A percentile compares a stretch with the other conserved stretches of the same genome.
Evolutionary conservation across 78 protist species (phyloP).

Genomic region (Chrysochromulina tobinii): DNA sequence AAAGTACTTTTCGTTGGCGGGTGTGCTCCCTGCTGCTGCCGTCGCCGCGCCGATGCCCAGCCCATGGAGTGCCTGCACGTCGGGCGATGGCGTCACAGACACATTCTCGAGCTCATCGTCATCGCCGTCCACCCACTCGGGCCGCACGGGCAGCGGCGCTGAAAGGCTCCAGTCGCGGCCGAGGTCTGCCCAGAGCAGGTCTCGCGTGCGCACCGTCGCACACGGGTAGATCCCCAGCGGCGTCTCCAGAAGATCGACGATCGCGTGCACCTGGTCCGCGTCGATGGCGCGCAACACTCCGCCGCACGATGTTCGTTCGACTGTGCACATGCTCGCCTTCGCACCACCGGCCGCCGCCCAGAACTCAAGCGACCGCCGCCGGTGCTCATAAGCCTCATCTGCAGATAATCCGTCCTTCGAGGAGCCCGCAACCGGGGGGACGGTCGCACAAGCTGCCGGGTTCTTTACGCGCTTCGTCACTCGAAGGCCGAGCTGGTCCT

Average conservation of each 20-base stretch:
- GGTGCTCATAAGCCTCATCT: no score
- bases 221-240: neutral
- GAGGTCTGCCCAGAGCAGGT: neutral
- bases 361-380: no score
- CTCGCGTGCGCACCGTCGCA: neutral
- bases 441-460: no score
- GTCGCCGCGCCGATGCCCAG: neutral
- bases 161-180: neutral
- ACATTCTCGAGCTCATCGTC: no score
- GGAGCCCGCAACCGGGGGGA: no score
- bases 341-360: no score
- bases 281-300: neutral
- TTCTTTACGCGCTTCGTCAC: no score
- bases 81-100: neutral
- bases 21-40: neutral
- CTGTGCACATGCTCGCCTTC: neutral
- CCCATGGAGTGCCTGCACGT: neutral
- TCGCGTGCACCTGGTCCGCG: neutral
- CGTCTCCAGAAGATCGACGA: neutral
- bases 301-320: neutral
- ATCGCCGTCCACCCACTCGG: no score
- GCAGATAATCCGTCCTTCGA: no score
- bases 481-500: no score
- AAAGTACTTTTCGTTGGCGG: slow-evolving; percentile 1
- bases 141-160: neutral